These are phyloP conservation scores for Tephrocybe sp. DNA, from an alignment of 768 basidiomycete species.

Conservation along the genomic window DNA sequence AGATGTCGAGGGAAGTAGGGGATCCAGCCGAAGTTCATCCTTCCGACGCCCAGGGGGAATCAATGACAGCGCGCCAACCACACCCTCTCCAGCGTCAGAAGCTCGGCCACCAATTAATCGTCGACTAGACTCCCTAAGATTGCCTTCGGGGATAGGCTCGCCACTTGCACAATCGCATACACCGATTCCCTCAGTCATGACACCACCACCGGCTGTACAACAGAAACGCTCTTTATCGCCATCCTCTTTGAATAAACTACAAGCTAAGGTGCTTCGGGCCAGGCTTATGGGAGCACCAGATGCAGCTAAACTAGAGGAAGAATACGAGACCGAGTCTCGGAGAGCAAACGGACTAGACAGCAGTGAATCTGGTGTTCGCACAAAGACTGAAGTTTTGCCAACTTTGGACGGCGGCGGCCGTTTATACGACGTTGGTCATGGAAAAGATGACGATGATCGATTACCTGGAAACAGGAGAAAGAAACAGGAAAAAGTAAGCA, in stretches of 20 bases:
- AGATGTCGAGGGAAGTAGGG: slow-evolving; percentile 56
- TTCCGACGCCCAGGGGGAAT: slow-evolving; percentile 80
- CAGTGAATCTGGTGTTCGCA: slow-evolving; percentile 43
- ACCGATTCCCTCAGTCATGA: slow-evolving; percentile 89
- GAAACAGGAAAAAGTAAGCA: slow-evolving; percentile 67
- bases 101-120: slow-evolving; percentile 39
- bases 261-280: slow-evolving; percentile 90
- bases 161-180: slow-evolving; percentile 66
- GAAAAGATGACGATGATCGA: slow-evolving; percentile 51
- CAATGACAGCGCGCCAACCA: slow-evolving; percentile 51
- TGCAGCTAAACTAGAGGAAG: slow-evolving; percentile 72
- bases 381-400: slow-evolving; percentile 80
- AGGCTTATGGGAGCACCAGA: slow-evolving; percentile 82
- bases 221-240: slow-evolving; percentile 56
- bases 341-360: slow-evolving; percentile 43
- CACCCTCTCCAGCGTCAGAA: slow-evolving; percentile 53
- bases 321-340: slow-evolving; percentile 74
- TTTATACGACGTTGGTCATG: slow-evolving; percentile 88
- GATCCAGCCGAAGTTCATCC: slow-evolving; percentile 78
- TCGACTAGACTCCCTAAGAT: slow-evolving; percentile 59
- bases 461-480: slow-evolving; percentile 75
- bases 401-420: slow-evolving; percentile 82
- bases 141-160: slow-evolving; percentile 58
- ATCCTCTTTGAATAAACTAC: slow-evolving; percentile 84
- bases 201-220: slow-evolving; percentile 48